Evolutionary conservation across 148 eudicot genomes (phyloP), one percentile per base, ranked within the genome.

Genomic region (Rhododendron williamsianum): DNA sequence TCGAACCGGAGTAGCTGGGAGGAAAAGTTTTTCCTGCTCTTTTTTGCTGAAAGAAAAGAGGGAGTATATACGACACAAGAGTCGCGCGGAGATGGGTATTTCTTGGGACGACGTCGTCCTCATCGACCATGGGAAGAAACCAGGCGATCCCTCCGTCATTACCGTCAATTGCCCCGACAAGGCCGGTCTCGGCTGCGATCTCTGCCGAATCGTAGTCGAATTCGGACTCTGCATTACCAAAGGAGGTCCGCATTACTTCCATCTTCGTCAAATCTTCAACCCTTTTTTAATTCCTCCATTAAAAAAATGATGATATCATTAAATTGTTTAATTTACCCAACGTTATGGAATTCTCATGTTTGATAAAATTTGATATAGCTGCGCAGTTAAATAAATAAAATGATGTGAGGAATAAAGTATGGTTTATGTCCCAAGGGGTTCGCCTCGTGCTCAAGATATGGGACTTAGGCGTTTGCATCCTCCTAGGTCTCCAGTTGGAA

Each of bases 91-190:
- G 41, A 93, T 93, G 95, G 91, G 92, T 16, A 89, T 93, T 69
- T 80, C 89, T 3, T 87, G 89, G 87, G 98, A 94, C 90, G 96
- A 93, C 88, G 89, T 82, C 85, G 98, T 94, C 7, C 51, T 92
- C 86, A 91, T 94, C 8, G 88, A 93, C 89, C 86, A 84, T 51
- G 95, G 92, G 18, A 92, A 83, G 81, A 87, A 76, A 67, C 46
- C 89, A 11, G 92, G 91, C 56, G 98, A 92, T 12, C 92, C 96
- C 0, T 87, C 91, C 76, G 87, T 91, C 43, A 86, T 94, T 21
- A 93, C 95, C 80, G 96, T 94, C 38, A 94, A 94, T 81, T 94
- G 98, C 80, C 94, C 96, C 0, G 98, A 94, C 80, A 93, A 91
- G 83, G 87, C 98, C 12, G 98, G 98, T 0, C 93, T 94, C 15